phyloP scores from a whole-genome alignment of 1,284 basidiomycete species.

The Ustilago curta region DNA sequence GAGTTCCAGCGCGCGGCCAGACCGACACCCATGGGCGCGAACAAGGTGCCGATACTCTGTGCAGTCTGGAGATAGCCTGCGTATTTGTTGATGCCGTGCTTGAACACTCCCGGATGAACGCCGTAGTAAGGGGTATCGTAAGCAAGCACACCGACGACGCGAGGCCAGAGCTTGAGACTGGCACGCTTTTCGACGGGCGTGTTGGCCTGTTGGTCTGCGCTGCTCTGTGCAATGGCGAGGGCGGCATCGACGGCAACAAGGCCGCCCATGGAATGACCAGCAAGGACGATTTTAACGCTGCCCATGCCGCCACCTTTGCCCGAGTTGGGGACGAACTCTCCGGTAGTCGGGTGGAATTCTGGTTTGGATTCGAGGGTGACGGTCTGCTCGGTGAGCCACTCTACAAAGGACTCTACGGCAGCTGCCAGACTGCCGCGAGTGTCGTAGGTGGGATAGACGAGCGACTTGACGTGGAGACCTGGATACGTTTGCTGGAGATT shows the following conservation, averaged over 20 bases:
- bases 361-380: slow-evolving; percentile 80
- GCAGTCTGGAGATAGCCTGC: slow-evolving; percentile 80
- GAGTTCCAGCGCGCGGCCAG: slow-evolving; percentile 71
- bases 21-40: slow-evolving; percentile 71
- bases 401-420: slow-evolving; percentile 53
- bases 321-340: slow-evolving; percentile 27
- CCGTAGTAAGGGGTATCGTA: slow-evolving; percentile 80
- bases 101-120: slow-evolving; percentile 86
- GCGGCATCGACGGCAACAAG: slow-evolving; percentile 83
- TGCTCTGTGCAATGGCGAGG: slow-evolving; percentile 66
- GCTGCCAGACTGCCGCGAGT: slow-evolving; percentile 71
- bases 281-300: slow-evolving; percentile 78
- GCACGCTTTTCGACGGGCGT: slow-evolving; percentile 24
- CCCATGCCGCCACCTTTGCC: slow-evolving; percentile 58
- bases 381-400: slow-evolving; percentile 75
- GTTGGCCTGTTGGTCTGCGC: slow-evolving; percentile 17
- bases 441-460: slow-evolving; percentile 90
- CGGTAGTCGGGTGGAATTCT: slow-evolving; percentile 33
- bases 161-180: slow-evolving; percentile 81
- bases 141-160: slow-evolving; percentile 82
- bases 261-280: slow-evolving; percentile 79
- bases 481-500: slow-evolving; percentile 74
- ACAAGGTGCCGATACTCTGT: slow-evolving; percentile 71
- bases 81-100: slow-evolving; percentile 83
- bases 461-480: slow-evolving; percentile 76